Evolutionary conservation across 1,284 basidiomycete species (phyloP), one percentile per base, ranked within the genome.

Genomic region (Boletellus deceptivus): DNA sequence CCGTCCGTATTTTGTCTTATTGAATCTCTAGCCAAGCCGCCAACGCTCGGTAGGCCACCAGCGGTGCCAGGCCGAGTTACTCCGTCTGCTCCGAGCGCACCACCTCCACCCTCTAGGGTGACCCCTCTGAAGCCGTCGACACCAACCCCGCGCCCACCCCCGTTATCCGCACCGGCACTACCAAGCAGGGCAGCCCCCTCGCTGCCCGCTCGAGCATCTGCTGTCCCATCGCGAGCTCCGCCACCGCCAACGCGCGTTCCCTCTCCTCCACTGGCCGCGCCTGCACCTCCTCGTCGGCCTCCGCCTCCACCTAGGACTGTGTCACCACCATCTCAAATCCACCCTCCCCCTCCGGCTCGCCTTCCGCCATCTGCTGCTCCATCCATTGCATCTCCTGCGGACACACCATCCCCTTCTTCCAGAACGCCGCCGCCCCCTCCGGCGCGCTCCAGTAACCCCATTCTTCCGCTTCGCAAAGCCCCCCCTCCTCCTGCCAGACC

Each of bases 1-100:
- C 40, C 52, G 48, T 45, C 35, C 51, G 46, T 49, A 49, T 53
- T 50, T 31, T 20, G 48, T 55, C 55, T 65, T 38, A 56, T 38
- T 18, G 39, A 13, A 36, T 36, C 46, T 58, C 6, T 58, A 88
- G 86, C 72, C n/a, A 86, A 83, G 72, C 74, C 80, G 13, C 75
- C 80, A 31, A 71, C 75, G 38, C 70, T 90, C 2, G 84, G 78
- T 13, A 88, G 79, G 62, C 82, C 88, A 4, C 89, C 89, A 1
- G 70, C 77, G 1, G 74, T 91, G 43, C 84, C 88, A 3, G 80
- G 75, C 53, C 75, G 79, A 37, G 70, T 74, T 48, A 61, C 63
- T 3, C 62, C 72, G 24, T 56, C 72, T 36, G 60, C 67, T 22
- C 56, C 70, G 16, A 66, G 43, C 43, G 60, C 67, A 11, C 69